A percentile compares a stretch with the other conserved stretches of the same genome.
Evolutionary conservation across 352 stramenopile genomes (phyloP).

Genomic region (Globisporangium ultimum): DNA sequence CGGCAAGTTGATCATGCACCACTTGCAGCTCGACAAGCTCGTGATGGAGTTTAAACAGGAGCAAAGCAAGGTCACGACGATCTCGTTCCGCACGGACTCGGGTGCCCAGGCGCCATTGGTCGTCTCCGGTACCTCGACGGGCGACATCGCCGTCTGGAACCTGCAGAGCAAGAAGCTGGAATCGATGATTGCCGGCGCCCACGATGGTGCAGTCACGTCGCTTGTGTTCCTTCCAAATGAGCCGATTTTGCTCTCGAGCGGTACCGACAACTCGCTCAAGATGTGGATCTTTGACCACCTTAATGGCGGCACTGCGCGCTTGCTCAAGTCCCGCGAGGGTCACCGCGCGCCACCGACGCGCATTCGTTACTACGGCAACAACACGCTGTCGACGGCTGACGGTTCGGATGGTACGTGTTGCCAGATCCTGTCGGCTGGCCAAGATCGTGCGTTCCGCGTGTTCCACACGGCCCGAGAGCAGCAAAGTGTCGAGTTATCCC

Average conservation of each 20-base stretch:
- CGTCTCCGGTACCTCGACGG: constrained; percentile 64
- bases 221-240: constrained; percentile 87
- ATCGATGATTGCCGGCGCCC: constrained; percentile 68
- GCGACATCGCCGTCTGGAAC: constrained; percentile 91
- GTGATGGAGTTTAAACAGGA: constrained; percentile 80
- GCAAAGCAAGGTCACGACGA: constrained; percentile 76
- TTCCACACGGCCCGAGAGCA: constrained; percentile 91
- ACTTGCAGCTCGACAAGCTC: constrained; percentile 80
- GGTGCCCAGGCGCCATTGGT: constrained; percentile 53
- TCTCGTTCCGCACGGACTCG: constrained; percentile 89
- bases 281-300: constrained; percentile 93
- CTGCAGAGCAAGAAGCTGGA: constrained; percentile 85
- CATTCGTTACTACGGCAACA: constrained; percentile 91
- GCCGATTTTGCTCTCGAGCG: constrained; percentile 82
- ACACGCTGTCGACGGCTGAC: constrained; percentile 79
- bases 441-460: constrained; percentile 88
- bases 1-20: constrained; percentile 82
- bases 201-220: constrained; percentile 73
- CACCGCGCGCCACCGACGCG: constrained; percentile 80
- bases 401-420: constrained; percentile 82
- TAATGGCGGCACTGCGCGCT: constrained; percentile 66
- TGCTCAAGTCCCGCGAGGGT: constrained; percentile 88
- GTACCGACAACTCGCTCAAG: constrained; percentile 90
- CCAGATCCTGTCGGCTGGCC: constrained; percentile 88
- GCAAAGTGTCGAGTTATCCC: constrained; percentile 88